phyloP scores from a whole-genome alignment of 441 rosid species.

The Syzygium syzygioides region DNA sequence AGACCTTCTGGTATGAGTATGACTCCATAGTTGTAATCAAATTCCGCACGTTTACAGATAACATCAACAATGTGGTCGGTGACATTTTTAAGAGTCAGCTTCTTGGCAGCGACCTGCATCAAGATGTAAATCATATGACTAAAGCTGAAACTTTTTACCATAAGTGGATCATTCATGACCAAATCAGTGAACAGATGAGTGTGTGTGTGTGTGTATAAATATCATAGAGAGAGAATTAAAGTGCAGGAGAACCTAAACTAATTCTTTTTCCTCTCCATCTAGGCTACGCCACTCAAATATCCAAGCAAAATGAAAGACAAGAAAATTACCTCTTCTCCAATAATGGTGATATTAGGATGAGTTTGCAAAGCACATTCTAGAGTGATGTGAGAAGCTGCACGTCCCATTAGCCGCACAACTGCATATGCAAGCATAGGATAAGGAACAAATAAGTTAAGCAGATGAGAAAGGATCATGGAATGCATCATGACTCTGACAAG shows the following conservation, averaged over 20 bases:
- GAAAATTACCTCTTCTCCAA: conserved; percentile 89
- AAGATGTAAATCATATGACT: not conserved
- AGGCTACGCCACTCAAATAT: not conserved
- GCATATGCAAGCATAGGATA: conserved; percentile 14
- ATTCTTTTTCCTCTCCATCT: not conserved
- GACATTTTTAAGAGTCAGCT: conserved; percentile 81
- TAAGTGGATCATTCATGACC: not conserved
- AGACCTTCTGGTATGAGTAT: conserved; percentile 97
- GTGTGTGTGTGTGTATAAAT: not conserved
- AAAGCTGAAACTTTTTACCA: not conserved
- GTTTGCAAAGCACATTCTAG: conserved; percentile 99
- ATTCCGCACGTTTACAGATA: conserved; percentile 69
- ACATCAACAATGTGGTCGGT: conserved; percentile 88
- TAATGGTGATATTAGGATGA: conserved; percentile 89
- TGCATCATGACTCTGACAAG: not conserved
- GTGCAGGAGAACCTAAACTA: not conserved
- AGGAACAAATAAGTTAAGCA: not conserved
- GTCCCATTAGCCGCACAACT: conserved; percentile 99
- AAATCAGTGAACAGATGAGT: not conserved
- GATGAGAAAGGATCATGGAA: not conserved
- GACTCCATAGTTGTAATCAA: conserved; percentile 91
- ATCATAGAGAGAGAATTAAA: not conserved
- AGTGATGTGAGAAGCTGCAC: conserved; percentile 99
- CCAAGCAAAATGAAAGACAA: not conserved
- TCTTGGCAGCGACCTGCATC: conserved; percentile 83